phyloP scores from a whole-genome alignment of 176 grass and related monocot species.

The Raddia distichophylla region DNA sequence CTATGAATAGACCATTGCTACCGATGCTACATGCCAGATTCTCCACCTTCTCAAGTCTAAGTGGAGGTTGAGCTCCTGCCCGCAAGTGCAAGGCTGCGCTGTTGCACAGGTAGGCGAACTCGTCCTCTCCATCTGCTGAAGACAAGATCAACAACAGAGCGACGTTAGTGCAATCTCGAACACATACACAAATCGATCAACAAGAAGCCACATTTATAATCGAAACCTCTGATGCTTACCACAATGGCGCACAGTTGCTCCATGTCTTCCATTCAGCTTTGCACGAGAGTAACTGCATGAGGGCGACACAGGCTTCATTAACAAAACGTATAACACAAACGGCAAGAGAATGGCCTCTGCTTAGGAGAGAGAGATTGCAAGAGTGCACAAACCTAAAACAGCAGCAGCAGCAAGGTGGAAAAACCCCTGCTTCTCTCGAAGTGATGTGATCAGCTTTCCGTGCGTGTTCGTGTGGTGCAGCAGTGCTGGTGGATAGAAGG shows the following conservation, averaged over 20 bases:
- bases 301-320: not conserved
- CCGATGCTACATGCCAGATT: fast-evolving
- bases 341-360: not conserved
- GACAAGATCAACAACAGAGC: slow-evolving; percentile 7
- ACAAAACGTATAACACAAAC: not conserved
- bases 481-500: slow-evolving; percentile 5
- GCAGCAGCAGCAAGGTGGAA: not conserved
- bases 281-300: slow-evolving; percentile 12
- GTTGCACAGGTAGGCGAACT: not conserved
- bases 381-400: not conserved
- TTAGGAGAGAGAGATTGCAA: slow-evolving; percentile 12
- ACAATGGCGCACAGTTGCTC: not conserved
- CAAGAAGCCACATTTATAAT: not conserved
- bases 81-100: not conserved
- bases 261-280: slow-evolving; percentile 7
- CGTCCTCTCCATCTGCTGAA: slow-evolving; percentile 30
- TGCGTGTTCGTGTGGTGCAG: not conserved
- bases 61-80: not conserved
- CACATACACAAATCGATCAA: not conserved
- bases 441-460: not conserved
- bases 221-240: slow-evolving; percentile 20
- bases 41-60: not conserved
- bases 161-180: slow-evolving; percentile 16
- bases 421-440: slow-evolving; percentile 26
- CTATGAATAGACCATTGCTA: not conserved